Base-by-base conservation (phyloP, 352 stramenopile species). In the Globisporangium barbulae region DNA sequence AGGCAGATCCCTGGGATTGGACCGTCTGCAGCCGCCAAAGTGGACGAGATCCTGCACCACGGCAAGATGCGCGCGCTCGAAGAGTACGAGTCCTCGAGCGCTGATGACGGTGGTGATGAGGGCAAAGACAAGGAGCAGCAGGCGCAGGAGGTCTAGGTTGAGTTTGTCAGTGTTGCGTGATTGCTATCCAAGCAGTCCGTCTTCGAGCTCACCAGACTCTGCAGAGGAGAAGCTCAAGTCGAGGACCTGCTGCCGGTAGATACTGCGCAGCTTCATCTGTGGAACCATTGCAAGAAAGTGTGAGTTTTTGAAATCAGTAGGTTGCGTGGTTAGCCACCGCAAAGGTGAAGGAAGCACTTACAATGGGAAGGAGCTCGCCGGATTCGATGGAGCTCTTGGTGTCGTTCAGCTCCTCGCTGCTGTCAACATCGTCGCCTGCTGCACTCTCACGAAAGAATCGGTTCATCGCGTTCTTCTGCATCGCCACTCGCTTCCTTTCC, bases 341-440 rank as follows among this genome's bases (percentile, higher is more conserved):
- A 45, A 44, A 21, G 49, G 25, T 44, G 30, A 39, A 31, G 15
- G 0, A n/a, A 19, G 48, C 7, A 66, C 61, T 63, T 75, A 81
- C 73, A 53, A 75, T 65, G 0, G 63, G 65, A 8, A 71, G 59
- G 3, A 90, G 63, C 55, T 93, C 79, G 42, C 79, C 81, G 0
- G 79, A 88, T 67, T 91, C 79, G 17, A 80, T 55, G 0, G 78
- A 91, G 57, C 57, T 77, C 13, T 53, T 57, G 13, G 55, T 44
- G 17, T 45, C 69, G 15, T 64, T 47, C 19, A 48, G 25, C 6
- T 39, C 21, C 4, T 64, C 66, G 5, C 39, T 21, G n/a, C n/a
- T 58, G 10, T 58, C 31, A 25, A 45, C 3, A 5, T 31, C 30
- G n/a, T 58, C 41, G 7, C 21, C 63, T n/a, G 60, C 37, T 39